Evolutionary conservation across 495 filamentous ascomycete genomes (phyloP), one percentile per base, ranked within the genome.

Genomic region (Acidiella bohemica): DNA sequence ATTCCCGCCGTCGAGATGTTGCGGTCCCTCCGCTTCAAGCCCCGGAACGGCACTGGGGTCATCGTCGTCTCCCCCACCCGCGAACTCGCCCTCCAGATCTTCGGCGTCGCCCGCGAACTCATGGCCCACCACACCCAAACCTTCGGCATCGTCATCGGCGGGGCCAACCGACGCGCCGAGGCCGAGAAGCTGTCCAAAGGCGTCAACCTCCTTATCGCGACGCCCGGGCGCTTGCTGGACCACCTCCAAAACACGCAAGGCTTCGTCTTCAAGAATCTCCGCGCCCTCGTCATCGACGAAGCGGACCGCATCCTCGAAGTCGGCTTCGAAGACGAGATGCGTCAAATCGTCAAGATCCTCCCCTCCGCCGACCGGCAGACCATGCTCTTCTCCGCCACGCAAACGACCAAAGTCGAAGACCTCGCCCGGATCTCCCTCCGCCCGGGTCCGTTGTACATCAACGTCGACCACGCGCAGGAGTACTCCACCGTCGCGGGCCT

Each of bases 401-500:
- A 96, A 56, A 97, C 92, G 2, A 96, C 92, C 34, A 96, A 96
- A 59, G 92, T 97, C 46, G 88, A 96, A 58, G 90, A 97, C 59
- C 64, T 97, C 18, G 90, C 90, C 5, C 71, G 90, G 28, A 93
- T 97, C 55, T 96, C 90, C 3, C 72, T 97, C 20, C 73, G 82
- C 22, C 80, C 88, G 1, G 87, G 92, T 3, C 90, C 90, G 0
- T 67, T 97, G 6, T 97, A 96, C 56, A 93, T 95, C 66, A 93
- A 95, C 53, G 86, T 93, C 28, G 84, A 92, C 58, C 65, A 81
- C 53, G 58, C 64, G 30, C 81, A 85, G 59, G 77, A 83, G 52
- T 74, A 81, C 51, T 78, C 72, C 51, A 97, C 90, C 0, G 90
- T 95, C 4, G 84, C 84, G 31, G 86, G 86, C 4, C 66, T 97